Conservation (phyloP, 108 stramenopile species). For the Licmophora abbreviata region DNA sequence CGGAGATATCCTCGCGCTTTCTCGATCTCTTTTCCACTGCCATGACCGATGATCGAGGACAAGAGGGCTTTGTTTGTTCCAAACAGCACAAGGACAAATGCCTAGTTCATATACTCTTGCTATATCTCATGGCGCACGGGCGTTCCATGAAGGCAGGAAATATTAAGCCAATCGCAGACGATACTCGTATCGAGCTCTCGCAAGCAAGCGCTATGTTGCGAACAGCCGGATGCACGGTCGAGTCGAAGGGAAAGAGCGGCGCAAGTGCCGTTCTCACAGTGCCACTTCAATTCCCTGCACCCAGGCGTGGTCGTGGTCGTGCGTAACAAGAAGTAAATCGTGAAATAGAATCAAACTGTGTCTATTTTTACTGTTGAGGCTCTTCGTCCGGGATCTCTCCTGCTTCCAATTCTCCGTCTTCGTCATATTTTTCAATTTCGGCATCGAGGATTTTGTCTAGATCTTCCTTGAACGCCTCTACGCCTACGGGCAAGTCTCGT, state of each 20-base stretch:
- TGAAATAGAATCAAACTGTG: no score
- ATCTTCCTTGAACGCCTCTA: slow-evolving; percentile 47
- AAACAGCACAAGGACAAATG: slow-evolving; percentile 53
- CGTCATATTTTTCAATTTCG: no score
- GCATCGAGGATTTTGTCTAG: no score
- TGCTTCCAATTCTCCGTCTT: no score
- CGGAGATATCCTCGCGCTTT: slow-evolving; percentile 38
- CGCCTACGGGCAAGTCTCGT: slow-evolving; percentile 31
- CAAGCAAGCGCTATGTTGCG: slow-evolving; percentile 44
- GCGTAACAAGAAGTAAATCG: background rate
- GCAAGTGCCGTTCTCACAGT: slow-evolving; percentile 43
- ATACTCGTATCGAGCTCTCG: slow-evolving; percentile 47
- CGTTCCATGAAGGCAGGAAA: slow-evolving; percentile 45
- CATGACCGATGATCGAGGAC: slow-evolving; percentile 17
- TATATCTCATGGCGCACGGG: slow-evolving; percentile 60
- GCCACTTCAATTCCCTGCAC: slow-evolving; percentile 64
- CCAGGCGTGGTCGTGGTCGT: slow-evolving; percentile 23
- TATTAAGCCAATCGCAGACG: slow-evolving; percentile 45
- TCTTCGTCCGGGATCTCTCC: no score
- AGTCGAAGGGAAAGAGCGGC: slow-evolving; percentile 27
- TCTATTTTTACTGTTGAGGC: no score
- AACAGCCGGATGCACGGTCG: slow-evolving; percentile 64
- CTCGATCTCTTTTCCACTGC: slow-evolving; percentile 55
- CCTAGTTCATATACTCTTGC: slow-evolving; percentile 44
- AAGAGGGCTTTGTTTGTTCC: slow-evolving; percentile 31